These are phyloP conservation scores for Rhinocladiella mackenziei DNA, from an alignment of 2,329 filamentous ascomycete genomes.

Conservation along the genomic window DNA sequence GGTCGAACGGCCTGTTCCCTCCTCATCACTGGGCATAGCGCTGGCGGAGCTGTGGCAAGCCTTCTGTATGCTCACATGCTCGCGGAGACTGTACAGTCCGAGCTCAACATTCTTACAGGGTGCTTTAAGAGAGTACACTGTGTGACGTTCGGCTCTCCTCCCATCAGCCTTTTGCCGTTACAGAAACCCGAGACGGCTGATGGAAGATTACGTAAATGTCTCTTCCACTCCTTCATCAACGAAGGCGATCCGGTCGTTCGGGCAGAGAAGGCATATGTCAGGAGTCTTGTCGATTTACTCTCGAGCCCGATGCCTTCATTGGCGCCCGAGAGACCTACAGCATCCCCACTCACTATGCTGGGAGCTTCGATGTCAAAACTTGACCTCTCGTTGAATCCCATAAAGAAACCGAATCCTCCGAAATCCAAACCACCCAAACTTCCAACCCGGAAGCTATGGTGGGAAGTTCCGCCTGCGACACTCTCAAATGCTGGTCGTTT, in stretches of 20 bases:
- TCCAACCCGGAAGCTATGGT: constrained; percentile 39
- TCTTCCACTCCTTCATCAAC: constrained; percentile 78
- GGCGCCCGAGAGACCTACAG: constrained; percentile 9
- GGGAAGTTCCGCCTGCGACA: constrained; percentile 63
- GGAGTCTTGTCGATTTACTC: constrained; percentile 67
- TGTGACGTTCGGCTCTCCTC: constrained; percentile 79
- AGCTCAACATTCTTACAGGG: constrained; percentile 64
- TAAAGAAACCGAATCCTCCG: constrained; percentile 23
- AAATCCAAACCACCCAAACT: constrained; percentile 1
- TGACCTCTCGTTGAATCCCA: constrained; percentile 20
- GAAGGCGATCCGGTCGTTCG: constrained; percentile 78
- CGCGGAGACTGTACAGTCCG: constrained; percentile 54
- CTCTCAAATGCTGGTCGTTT: constrained; percentile 68
- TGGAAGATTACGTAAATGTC: constrained; percentile 55
- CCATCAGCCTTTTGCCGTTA: constrained; percentile 68
- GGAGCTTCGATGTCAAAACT: constrained; percentile 23
- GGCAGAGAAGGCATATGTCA: constrained; percentile 72
- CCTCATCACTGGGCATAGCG: constrained; percentile 80
- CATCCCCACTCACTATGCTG: constrained; percentile 12
- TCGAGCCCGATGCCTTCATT: constrained; percentile 54
- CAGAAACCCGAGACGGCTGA: constrained; percentile 49
- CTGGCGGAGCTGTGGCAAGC: constrained; percentile 76
- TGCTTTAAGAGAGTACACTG: constrained; percentile 79
- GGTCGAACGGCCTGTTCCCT: constrained; percentile 63
- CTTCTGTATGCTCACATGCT: constrained; percentile 82